Base-by-base conservation (phyloP, 805 yeast genomes). In the Ogataea populi-albae region DNA sequence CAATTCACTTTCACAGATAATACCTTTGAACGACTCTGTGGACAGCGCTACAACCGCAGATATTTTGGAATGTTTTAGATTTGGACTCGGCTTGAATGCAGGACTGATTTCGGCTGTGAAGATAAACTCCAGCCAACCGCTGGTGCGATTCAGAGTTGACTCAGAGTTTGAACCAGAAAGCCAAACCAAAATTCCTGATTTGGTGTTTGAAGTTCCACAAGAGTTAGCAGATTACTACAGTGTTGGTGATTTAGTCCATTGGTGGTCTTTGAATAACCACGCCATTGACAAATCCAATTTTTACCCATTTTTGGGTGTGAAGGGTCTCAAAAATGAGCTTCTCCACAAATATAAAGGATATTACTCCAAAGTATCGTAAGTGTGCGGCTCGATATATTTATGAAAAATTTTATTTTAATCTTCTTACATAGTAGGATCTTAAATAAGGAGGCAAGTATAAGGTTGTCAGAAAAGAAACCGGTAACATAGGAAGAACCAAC, bases 251-350 rank as follows among this genome's bases (percentile, higher is more conserved):
- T 31, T 45, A 9, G 25, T 45, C 15, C 41, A 45, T 26, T 45
- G 46, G 49, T 37, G 25, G 20, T 12, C 34, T 10, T 33, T 43
- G 4, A 14, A 31, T 8, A 33, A 15, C 25, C 6, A 6, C 11
- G 17, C 33, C 2, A 33, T 30, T 17, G 24, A 22, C 21, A 15
- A 12, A n/a, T 14, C 20, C 10, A 9, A 12, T 17, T 16, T 35
- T 28, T 34, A 28, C 17, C 49, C 49, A 5, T 42, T 43, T 26
- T 15, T 46, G 28, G 47, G 50, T 2, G 14, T 46, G 5, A 32
- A 36, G n/a, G 47, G 45, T 1, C 21, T 23, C 33, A 41, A 35
- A 25, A 32, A 40, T 8, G 44, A 35, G 16, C 23, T 39, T 12
- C 12, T 37, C 6, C 22, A 6, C 10, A 17, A 20, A 14, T 26